Evolutionary conservation across 1,284 basidiomycete genomes (phyloP).

Genomic region (Caloboletus firmus): DNA sequence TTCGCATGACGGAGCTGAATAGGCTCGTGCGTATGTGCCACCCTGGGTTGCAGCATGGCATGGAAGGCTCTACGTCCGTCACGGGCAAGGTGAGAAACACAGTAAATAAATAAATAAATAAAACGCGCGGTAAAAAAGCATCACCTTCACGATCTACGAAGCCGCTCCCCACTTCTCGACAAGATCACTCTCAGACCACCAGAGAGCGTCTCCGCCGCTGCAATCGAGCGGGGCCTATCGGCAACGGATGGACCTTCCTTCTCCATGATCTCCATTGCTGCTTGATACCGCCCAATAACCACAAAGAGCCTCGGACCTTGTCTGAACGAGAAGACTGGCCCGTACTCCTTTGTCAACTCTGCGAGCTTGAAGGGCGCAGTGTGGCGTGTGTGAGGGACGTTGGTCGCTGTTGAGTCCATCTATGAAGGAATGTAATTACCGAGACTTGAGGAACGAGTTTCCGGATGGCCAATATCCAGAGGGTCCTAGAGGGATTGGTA

Average conservation of each 20-base stretch:
- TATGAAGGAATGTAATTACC: conserved; percentile 7
- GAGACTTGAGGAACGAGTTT: conserved; percentile 19
- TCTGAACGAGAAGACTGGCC: conserved; percentile 9
- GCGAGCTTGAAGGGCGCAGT: conserved; percentile 18
- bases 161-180: conserved; percentile 4
- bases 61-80: conserved; percentile 49
- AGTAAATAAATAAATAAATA: background rate
- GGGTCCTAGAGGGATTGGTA: conserved; percentile 29
- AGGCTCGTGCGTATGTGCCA: conserved; percentile 46
- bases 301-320: conserved; percentile 8
- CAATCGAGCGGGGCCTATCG: conserved; percentile 8
- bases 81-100: background rate
- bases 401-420: background rate
- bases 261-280: conserved; percentile 18
- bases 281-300: conserved; percentile 7
- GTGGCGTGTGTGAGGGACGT: background rate
- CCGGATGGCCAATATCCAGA: conserved; percentile 26
- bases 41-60: conserved; percentile 50
- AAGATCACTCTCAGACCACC: conserved; percentile 15
- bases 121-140: no score
- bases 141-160: conserved; percentile 16
- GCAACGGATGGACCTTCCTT: conserved; percentile 11
- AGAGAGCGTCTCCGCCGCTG: conserved; percentile 18
- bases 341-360: conserved; percentile 11
- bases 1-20: conserved; percentile 48